phyloP scores from a whole-genome alignment of 352 stramenopile species.

The Elongisporangium prolatum region DNA sequence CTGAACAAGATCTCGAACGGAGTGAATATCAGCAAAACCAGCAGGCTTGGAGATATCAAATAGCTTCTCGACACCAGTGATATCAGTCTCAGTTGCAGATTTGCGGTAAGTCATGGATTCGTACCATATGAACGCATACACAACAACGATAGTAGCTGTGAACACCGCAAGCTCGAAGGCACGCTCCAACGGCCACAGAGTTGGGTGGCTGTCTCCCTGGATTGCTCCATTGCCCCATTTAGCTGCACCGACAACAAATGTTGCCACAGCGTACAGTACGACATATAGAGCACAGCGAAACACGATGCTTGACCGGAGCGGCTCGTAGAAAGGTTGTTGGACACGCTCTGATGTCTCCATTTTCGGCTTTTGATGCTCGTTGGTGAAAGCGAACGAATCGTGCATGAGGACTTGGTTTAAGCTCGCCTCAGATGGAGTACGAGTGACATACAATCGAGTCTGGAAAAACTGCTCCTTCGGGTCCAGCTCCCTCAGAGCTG shows the following conservation, averaged over 20 bases:
- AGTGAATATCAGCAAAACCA: constrained; percentile 32
- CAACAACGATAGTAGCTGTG: constrained; percentile 33
- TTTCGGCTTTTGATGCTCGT: constrained; percentile 7
- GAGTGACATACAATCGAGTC: constrained; percentile 23
- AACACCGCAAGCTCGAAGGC: constrained; percentile 44
- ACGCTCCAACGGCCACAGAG: constrained; percentile 51
- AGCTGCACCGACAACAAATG: constrained; percentile 26
- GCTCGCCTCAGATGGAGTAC: constrained; percentile 13
- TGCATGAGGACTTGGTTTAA: background rate
- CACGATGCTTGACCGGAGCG: constrained; percentile 36
- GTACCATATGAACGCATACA: constrained; percentile 48
- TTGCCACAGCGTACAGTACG: constrained; percentile 29
- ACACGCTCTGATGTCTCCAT: constrained; percentile 7
- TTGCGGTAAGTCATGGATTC: constrained; percentile 25
- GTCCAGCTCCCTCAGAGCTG: constrained; percentile 30
- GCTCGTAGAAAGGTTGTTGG: constrained; percentile 43
- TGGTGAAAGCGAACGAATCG: background rate
- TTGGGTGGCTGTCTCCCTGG: constrained; percentile 35
- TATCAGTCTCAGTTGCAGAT: constrained; percentile 3
- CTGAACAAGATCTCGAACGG: constrained; percentile 27
- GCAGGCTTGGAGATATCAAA: constrained; percentile 6
- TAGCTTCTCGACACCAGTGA: background rate
- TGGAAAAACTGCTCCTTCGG: constrained; percentile 30
- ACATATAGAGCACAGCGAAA: constrained; percentile 32
- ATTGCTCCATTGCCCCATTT: constrained; percentile 48